phyloP scores from a whole-genome alignment of 371 early-diverging fungal genomes.

The Mortierella sp. region DNA sequence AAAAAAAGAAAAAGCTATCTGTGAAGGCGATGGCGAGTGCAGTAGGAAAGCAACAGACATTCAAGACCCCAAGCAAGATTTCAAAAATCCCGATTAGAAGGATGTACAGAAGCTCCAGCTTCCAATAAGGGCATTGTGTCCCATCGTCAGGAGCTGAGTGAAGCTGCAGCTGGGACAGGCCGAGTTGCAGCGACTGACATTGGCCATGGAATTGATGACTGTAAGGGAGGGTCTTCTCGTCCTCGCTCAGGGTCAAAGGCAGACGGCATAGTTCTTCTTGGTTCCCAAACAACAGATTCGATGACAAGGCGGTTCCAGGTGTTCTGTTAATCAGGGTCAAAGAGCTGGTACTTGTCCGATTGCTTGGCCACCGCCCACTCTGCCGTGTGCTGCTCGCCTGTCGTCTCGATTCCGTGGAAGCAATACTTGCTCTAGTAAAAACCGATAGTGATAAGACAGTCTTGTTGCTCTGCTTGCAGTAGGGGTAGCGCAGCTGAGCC shows the following conservation, averaged over 20 bases:
- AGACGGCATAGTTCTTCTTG: background rate
- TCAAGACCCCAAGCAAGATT: no score
- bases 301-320: slow-evolving; percentile 25
- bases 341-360: slow-evolving; percentile 17
- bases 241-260: slow-evolving; percentile 9
- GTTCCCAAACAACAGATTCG: slow-evolving; percentile 2
- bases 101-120: no score
- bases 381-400: slow-evolving; percentile 22
- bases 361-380: slow-evolving; percentile 16
- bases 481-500: background rate
- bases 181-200: no score
- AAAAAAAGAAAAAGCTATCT: no score
- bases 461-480: background rate
- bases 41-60: no score
- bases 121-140: no score
- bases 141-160: no score
- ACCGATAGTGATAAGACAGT: slow-evolving; percentile 15
- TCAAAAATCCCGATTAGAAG: no score
- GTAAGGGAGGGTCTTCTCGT: background rate
- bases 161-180: no score
- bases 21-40: no score
- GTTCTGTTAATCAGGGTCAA: slow-evolving; percentile 3
- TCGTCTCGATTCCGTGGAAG: slow-evolving; percentile 14
- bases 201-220: background rate
- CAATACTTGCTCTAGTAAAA: slow-evolving; percentile 24